Evolutionary conservation across 2,329 filamentous ascomycete genomes (phyloP), one percentile per base, ranked within the genome.

Genomic region (Periconia sp.): DNA sequence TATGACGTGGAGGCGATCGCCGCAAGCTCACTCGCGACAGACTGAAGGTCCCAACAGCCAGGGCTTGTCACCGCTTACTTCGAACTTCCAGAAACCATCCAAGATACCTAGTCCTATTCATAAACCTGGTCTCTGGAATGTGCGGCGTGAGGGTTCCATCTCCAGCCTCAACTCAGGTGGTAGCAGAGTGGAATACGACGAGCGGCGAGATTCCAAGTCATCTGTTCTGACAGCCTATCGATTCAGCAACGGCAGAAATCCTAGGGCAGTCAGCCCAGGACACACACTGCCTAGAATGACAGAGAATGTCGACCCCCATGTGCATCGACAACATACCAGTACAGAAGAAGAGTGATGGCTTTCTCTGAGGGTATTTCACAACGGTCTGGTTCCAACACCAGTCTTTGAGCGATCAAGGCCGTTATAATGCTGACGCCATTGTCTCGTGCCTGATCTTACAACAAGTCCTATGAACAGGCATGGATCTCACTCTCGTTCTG

Each of bases 71-170:
- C 14, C 20, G 14, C 45, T 60, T 18, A 47, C 27, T 23, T 40
- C 58, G 18, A 57, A 67, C 2, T 19, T 51, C 8, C 52, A 50
- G 8, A 70, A 59, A 50, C 58, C 54, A 6, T 75, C 76, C 5
- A 74, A 75, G 53, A 79, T 78, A 19, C 76, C 76, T n/a, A 77
- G 72, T 45, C 76, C 76, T n/a, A 58, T 74, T 0, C 71, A 73
- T 52, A 65, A 58, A 8, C 35, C 60, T 40, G 51, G 55, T 5
- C 42, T 71, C 1, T 72, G 71, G 20, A 69, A 65, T 30, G 66
- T 70, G 30, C 71, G 76, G 41, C 66, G 74, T 31, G 72, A 76
- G 30, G 65, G 63, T 33, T 78, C 76, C 6, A 46, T 52, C 2
- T 73, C 74, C 1, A 77, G 74, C 57, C 49, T 74, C 6, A 60